Evolutionary conservation across 164 flowering plant species (phyloP), one percentile per base, ranked within the genome.

Genomic region (Brasenia schreberi): DNA sequence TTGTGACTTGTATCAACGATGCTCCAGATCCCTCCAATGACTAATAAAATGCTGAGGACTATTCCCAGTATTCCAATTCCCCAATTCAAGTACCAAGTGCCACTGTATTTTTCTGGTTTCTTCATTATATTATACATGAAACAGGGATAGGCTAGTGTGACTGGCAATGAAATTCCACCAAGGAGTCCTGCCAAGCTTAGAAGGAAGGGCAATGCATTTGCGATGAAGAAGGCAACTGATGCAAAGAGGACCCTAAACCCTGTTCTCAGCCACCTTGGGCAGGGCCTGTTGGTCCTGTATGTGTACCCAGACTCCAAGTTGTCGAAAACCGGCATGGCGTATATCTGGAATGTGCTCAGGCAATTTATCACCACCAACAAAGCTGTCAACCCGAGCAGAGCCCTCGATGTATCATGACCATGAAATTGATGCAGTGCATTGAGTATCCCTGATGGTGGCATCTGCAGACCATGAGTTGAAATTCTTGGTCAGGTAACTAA

Each of bases 71-170:
- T 3, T 1, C 92, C 91, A 1, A 91, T 64, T 0, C 68, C 80
- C 91, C 84, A 80, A 45, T 90, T 85, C 0, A 87, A 10, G 65
- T 74, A 82, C 91, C 95, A 87, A 43, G 69, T 69, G 18, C 69
- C 71, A 7, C 82, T 61, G 60, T 66, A 76, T 44, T 9, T 63
- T 74, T 82, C 69, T 0, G 91, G 92, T 65, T 83, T 87, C 83
- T 81, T 88, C 10, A 85, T 64, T 64, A 74, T 63, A n/a, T 83
- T 69, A 90, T 92, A 91, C 88, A 91, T 88, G 75, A 87, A 87
- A 75, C 97, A 91, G 7, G 97, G 97, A 44, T 85, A 85, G 5
- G 84, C 88, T 27, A 88, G 74, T 3, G 93, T 88, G 42, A 91
- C 78, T 0, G 97, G 92, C 65, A 87, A 77, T 0, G 90, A 74